Percentiles rank a stretch among this genome's conserved stretches.
Evolutionary conservation across 495 filamentous ascomycete species (phyloP).

Genomic region (Penicillium macrosclerotiorum): DNA sequence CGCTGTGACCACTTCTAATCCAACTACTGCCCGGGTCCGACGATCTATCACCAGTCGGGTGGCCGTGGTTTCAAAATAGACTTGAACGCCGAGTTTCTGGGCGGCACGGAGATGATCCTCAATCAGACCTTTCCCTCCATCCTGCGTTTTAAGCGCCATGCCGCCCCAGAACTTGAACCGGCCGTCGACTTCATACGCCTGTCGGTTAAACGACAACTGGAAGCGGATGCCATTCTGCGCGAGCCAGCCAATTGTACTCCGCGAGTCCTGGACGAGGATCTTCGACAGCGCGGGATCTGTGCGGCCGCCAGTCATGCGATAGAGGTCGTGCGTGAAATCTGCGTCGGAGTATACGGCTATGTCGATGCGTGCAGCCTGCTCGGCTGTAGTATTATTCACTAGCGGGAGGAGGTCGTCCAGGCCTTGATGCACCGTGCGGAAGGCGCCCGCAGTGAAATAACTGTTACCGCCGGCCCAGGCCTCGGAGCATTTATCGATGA

Average conservation of each 20-base stretch:
- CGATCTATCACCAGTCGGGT: conserved; percentile 38
- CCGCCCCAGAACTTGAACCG: conserved; percentile 63
- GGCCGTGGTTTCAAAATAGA: conserved; percentile 45
- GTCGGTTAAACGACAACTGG: conserved; percentile 58
- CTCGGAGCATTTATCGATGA: conserved; percentile 48
- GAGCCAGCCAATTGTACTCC: conserved; percentile 53
- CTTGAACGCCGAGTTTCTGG: conserved; percentile 32
- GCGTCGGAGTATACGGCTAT: conserved; percentile 36
- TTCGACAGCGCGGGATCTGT: conserved; percentile 42
- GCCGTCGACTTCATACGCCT: conserved; percentile 56
- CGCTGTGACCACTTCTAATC: conserved; percentile 5
- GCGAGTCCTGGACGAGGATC: conserved; percentile 46
- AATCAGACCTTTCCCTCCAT: conserved; percentile 58
- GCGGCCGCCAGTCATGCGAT: conserved; percentile 47
- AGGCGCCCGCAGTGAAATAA: conserved; percentile 56
- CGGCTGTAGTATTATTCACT: conserved; percentile 33
- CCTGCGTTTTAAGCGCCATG: conserved; percentile 51
- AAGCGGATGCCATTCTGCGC: conserved; percentile 50
- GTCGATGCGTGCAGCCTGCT: conserved; percentile 8
- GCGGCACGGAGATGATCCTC: conserved; percentile 45
- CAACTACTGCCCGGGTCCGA: conserved; percentile 30
- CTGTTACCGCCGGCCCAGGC: conserved; percentile 54
- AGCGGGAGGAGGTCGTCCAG: conserved; percentile 44
- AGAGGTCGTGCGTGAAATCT: conserved; percentile 49
- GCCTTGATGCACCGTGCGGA: conserved; percentile 44